Base-by-base conservation (phyloP, 75 land plant species). In the Ceratopteris richardii region DNA sequence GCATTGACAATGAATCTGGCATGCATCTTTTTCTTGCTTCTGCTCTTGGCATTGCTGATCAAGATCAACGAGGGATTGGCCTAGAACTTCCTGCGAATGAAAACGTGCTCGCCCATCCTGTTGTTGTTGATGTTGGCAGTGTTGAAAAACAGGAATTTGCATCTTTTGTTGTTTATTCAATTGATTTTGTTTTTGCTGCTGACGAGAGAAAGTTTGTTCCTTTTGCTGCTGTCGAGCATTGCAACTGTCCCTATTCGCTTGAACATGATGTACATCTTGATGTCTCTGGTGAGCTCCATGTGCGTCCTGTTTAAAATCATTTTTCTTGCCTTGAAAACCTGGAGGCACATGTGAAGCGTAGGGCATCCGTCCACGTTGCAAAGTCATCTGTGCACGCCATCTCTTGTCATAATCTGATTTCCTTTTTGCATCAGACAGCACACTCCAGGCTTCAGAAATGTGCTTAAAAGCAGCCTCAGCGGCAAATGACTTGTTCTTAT, bases 401-500 rank as follows among this genome's bases (percentile, higher is more conserved):
- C 42, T 61, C 27, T 22, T 25, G 56, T 87, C 88, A 42, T 74
- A 80, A 10, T 60, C 2, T 6, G 44, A 9, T 19, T 69, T 74
- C 60, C 58, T 80, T 22, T 65, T 2, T 9, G 74, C 71, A 46
- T 87, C 73, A 2, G 87, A 80, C 25, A 87, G 70, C 17, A 87
- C 63, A 0, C 59, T 41, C 76, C 69, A 80, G 0, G 88, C 87
- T 19, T 83, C 84, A 6, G 51, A n/a, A 24, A 83, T 75, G 44
- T 80, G 30, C 37, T 63, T 57, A 41, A 77, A 77, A 9, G 87
- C 87, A 14, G 56, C 33, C 23, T 77, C 87, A 9, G 90, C 72
- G 22, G 71, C 77, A 1, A 72, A 44, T 19, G 62, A 14, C 2
- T 44, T 20, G 61, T 83, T 83, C 56, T 56, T 59, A 10, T 75